Conservation (phyloP, 371 early-diverging fungal genomes). For the Mortierella sp. region DNA sequence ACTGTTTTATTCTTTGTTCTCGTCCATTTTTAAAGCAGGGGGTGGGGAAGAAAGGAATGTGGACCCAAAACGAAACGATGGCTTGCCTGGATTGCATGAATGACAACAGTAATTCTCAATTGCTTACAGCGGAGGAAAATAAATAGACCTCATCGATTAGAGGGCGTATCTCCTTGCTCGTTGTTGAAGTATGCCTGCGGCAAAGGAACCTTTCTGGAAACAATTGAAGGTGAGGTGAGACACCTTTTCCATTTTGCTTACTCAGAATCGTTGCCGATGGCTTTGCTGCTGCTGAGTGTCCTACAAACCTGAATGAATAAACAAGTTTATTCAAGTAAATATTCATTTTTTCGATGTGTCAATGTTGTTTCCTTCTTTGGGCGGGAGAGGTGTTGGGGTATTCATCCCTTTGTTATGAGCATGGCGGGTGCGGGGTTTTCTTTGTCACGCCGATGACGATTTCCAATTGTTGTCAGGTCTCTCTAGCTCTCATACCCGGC, state of each 20-base stretch:
- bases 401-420: neutral
- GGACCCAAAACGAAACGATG: neutral
- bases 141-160: no score
- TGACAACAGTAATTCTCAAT: neutral
- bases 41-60: neutral
- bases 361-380: neutral
- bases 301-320: neutral
- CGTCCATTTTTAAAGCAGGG: neutral
- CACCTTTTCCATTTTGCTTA: neutral
- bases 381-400: neutral
- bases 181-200: neutral
- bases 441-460: constrained; percentile 5
- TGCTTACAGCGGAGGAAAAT: neutral
- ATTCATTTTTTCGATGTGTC: neutral
- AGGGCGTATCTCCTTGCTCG: neutral
- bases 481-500: neutral
- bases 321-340: neutral
- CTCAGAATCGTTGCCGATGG: neutral
- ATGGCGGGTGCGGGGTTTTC: constrained; percentile 15
- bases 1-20: no score
- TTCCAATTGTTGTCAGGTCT: neutral
- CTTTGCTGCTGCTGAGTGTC: no score
- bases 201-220: neutral
- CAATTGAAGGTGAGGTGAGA: neutral
- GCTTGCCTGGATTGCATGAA: neutral